Conservation (phyloP, 306 rosid species). For the barrel medic (Medicago truncatula) region DNA sequence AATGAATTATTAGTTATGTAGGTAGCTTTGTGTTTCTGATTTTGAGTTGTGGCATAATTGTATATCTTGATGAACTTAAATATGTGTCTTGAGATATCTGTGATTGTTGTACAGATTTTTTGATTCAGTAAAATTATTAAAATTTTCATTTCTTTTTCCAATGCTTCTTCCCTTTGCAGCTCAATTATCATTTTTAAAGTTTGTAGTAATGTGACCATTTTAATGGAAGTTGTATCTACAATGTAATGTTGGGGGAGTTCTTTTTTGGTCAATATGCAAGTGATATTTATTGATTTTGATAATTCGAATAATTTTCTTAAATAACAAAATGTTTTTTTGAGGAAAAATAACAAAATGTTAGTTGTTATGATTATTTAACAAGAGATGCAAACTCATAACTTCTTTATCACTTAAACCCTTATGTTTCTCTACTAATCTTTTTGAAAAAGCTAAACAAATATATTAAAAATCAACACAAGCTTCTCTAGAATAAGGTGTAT, state of each 20-base stretch:
- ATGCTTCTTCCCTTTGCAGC: not conserved
- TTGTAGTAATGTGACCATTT: not conserved
- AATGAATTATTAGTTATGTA: conserved; percentile 25
- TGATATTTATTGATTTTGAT: too few relatives aligned
- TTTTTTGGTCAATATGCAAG: too few relatives aligned
- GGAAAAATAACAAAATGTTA: too few relatives aligned
- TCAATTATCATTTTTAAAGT: not conserved
- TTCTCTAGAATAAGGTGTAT: too few relatives aligned
- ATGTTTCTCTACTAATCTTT: too few relatives aligned
- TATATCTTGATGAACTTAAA: conserved; percentile 43
- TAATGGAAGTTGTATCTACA: not conserved
- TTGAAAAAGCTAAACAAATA: too few relatives aligned
- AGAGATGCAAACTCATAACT: too few relatives aligned
- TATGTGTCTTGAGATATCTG: conserved; percentile 24
- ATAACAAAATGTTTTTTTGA: too few relatives aligned
- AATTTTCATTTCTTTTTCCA: conserved; percentile 4
- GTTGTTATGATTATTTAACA: too few relatives aligned
- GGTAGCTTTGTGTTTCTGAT: conserved; percentile 45
- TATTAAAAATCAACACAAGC: too few relatives aligned
- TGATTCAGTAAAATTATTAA: conserved; percentile 35
- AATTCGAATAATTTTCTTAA: too few relatives aligned
- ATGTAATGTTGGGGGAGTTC: not conserved
- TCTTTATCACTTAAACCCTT: too few relatives aligned
- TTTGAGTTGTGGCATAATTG: conserved; percentile 39
- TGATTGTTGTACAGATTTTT: conserved; percentile 58